These are phyloP conservation scores for Paxillus rubicundulus DNA, from an alignment of 768 basidiomycete genomes.

Conservation along the genomic window DNA sequence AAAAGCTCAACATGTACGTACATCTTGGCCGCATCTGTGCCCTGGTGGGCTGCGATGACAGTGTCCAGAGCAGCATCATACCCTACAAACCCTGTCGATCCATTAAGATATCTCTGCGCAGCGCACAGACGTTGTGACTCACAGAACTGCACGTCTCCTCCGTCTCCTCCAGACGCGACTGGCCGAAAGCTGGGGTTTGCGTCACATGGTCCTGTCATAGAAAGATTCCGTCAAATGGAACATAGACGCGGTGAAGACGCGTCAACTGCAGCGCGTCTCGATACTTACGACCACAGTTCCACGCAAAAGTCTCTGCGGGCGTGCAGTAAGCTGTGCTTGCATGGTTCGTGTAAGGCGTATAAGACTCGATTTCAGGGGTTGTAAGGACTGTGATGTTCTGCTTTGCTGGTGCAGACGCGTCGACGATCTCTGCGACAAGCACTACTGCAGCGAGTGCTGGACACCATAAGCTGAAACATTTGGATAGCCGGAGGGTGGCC, in stretches of 20 bases:
- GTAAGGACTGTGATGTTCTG: constrained; percentile 35
- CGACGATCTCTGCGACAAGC: neutral
- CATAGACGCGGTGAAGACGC: neutral
- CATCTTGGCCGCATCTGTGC: constrained; percentile 39
- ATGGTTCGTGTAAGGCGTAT: constrained; percentile 45
- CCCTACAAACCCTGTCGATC: constrained; percentile 27
- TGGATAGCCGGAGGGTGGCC: too few relatives aligned
- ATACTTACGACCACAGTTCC: constrained; percentile 48
- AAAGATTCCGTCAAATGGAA: neutral
- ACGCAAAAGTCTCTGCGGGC: constrained; percentile 37
- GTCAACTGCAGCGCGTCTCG: neutral
- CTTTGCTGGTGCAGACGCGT: neutral
- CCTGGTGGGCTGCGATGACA: constrained; percentile 45
- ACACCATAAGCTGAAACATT: neutral
- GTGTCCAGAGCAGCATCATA: constrained; percentile 32
- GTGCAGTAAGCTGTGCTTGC: constrained; percentile 47
- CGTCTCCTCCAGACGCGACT: constrained; percentile 46
- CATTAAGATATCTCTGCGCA: neutral
- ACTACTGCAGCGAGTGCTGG: neutral
- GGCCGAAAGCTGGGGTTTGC: constrained; percentile 46
- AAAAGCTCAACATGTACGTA: constrained; percentile 2
- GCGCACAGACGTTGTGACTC: constrained; percentile 11
- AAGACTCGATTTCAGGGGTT: constrained; percentile 36
- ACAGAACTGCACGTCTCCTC: constrained; percentile 40
- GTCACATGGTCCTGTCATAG: constrained; percentile 39